Evolutionary conservation across 2,329 filamentous ascomycete species (phyloP).

Genomic region (Aureobasidium sp.): DNA sequence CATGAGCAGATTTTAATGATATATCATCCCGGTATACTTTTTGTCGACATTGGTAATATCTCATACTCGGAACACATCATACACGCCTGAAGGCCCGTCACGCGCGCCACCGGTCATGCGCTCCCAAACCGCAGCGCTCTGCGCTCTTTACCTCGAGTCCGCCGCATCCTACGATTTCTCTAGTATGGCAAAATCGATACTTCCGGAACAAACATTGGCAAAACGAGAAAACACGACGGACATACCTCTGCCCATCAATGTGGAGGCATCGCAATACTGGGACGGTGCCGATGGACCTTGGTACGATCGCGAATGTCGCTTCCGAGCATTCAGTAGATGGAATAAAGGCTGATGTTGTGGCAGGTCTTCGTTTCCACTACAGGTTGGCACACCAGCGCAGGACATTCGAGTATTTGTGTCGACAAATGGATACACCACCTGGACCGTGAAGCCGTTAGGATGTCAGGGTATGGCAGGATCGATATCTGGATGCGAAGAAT

Average conservation of each 20-base stretch:
- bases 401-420: constrained; percentile 28
- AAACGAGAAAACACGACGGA: constrained; percentile 16
- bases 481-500: constrained; percentile 24
- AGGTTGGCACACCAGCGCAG: constrained; percentile 28
- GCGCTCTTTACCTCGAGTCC: constrained; percentile 7
- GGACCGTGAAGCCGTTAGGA: constrained; percentile 24
- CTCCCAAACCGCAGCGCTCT: neutral
- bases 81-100: neutral
- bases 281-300: constrained; percentile 27
- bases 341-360: constrained; percentile 23
- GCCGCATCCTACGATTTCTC: neutral
- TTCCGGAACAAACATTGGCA: neutral
- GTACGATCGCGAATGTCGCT: constrained; percentile 16
- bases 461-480: constrained; percentile 21
- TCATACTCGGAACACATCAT: neutral
- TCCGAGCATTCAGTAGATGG: neutral
- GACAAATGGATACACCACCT: constrained; percentile 27
- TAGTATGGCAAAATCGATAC: neutral
- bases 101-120: constrained; percentile 8
- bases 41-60: constrained; percentile 2
- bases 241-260: constrained; percentile 27
- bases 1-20: constrained; percentile 1
- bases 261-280: constrained; percentile 33
- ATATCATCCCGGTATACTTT: neutral
- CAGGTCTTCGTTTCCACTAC: constrained; percentile 33